Percentiles rank a stretch among this genome's conserved stretches.
Evolutionary conservation across 2,329 filamentous ascomycete species (phyloP).

Genomic region (Aspergillus quadricinctus): DNA sequence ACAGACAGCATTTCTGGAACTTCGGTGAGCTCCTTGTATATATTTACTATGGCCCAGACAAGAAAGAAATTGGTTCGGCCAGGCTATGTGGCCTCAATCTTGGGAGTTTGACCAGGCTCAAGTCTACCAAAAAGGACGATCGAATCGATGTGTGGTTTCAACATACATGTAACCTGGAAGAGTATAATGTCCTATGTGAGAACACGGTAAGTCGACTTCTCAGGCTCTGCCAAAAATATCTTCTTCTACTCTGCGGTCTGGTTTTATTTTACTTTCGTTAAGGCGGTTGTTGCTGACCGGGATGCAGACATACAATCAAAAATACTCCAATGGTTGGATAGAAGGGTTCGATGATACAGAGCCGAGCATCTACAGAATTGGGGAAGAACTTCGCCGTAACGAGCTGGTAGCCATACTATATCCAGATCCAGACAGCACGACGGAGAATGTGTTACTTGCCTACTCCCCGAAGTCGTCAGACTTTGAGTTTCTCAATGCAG

Average conservation of each 20-base stretch:
- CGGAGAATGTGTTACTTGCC: conserved; percentile 21
- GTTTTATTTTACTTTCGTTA: background rate
- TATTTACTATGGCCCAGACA: conserved; percentile 28
- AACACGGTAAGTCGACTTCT: conserved; percentile 19
- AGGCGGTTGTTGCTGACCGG: background rate
- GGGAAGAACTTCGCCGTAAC: conserved; percentile 21
- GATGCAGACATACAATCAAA: conserved; percentile 8
- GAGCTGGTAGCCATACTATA: conserved; percentile 29
- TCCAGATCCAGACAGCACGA: conserved; percentile 8
- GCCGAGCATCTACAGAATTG: conserved; percentile 20
- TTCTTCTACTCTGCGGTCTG: background rate
- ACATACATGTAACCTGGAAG: conserved; percentile 24
- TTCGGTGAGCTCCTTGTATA: conserved; percentile 23
- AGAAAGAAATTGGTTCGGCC: conserved; percentile 24
- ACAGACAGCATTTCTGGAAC: conserved; percentile 16
- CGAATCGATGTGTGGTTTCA: conserved; percentile 30
- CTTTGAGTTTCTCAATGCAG: conserved; percentile 23
- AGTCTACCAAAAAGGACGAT: conserved; percentile 10
- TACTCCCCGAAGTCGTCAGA: conserved; percentile 23
- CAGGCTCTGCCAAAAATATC: background rate
- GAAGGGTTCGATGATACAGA: conserved; percentile 32
- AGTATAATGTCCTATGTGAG: conserved; percentile 24
- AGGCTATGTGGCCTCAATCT: conserved; percentile 24
- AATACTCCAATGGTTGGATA: conserved; percentile 29
- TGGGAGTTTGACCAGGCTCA: conserved; percentile 12